Evolutionary conservation across 2,329 filamentous ascomycete genomes (phyloP), one percentile per base, ranked within the genome.

Genomic region (Penicillium crustosum): DNA sequence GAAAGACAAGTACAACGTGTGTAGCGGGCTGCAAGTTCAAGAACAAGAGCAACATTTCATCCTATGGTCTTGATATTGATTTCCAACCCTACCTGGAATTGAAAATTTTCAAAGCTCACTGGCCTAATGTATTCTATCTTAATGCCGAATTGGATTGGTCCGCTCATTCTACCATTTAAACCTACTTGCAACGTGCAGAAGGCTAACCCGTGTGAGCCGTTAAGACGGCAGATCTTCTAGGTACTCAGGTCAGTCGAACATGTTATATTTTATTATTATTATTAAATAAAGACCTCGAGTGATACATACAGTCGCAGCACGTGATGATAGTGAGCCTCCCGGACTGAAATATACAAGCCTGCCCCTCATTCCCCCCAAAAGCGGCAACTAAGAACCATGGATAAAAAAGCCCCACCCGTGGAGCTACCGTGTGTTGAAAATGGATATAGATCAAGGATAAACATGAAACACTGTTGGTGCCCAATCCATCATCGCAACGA

Each of bases 381-480:
- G 29, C 49, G 49, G 49, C 49, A 29, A n/a, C 19, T 19, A 13
- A 45, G 17, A 45, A 17, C 50, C 39, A 53, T 47, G 50, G 50
- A 15, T 47, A n/a, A 13, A 19, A 50, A 53, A 53, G 50, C 50
- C 50, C 50, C 50, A 47, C 50, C 29, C 49, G 39, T 6, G 2
- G 21, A 31, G 39, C n/a, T 53, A 53, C 50, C 41, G 5, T 36
- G 41, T 12, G n/a, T 47, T 6, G 21, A 19, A 36, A 36, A 45
- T 36, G 29, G 50, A 47, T 53, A 53, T 47, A 43, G 49, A 51
- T 51, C 49, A 51, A 29, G 36, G 36, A 31, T 15, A 44, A 36
- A 45, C 12, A 27, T 53, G 41, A 47, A 45, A 53, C 41, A 53
- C 9, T 1, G 21, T 53, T 53, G 50, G 19, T 53, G 41, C 50